Conservation (phyloP, 2,329 filamentous ascomycete species). For the Colletotrichum sp. region DNA sequence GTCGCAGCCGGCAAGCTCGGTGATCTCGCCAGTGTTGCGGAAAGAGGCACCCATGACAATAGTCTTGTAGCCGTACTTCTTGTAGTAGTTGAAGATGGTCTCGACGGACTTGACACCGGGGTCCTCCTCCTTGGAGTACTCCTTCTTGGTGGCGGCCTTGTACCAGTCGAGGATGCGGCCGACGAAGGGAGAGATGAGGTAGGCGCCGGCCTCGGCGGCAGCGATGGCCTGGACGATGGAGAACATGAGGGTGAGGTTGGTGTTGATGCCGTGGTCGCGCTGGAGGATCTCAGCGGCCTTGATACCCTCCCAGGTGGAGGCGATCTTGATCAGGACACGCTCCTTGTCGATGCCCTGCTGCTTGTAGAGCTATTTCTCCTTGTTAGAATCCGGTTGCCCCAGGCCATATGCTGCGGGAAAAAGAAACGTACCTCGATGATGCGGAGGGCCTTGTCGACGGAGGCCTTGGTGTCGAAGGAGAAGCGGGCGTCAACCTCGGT, state of each 20-base stretch:
- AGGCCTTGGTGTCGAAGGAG: slow-evolving; percentile 93
- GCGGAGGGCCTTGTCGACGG: slow-evolving; percentile 93
- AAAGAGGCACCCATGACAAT: slow-evolving; percentile 99
- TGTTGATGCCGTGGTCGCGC: slow-evolving; percentile 95
- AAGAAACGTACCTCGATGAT: slow-evolving; percentile 81
- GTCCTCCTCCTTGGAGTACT: slow-evolving; percentile 88
- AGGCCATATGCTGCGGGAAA: too few relatives aligned
- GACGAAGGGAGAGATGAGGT: slow-evolving; percentile 99
- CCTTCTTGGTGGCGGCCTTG: slow-evolving; percentile 95
- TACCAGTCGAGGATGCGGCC: slow-evolving; percentile 99
- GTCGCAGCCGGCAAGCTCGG: slow-evolving; percentile 96
- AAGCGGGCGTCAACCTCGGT: slow-evolving; percentile 97
- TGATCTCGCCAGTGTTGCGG: slow-evolving; percentile 96
- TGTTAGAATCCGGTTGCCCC: slow-evolving; percentile 19
- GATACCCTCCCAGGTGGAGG: slow-evolving; percentile 99
- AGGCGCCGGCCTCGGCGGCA: slow-evolving; percentile 92
- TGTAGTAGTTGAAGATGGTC: slow-evolving; percentile 99
- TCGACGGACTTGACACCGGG: slow-evolving; percentile 95
- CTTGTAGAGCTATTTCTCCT: slow-evolving; percentile 80
- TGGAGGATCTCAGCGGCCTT: slow-evolving; percentile 97
- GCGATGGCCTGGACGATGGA: slow-evolving; percentile 93
- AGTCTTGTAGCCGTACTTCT: slow-evolving; percentile 99
- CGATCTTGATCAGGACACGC: slow-evolving; percentile 97
- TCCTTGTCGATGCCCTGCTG: slow-evolving; percentile 90
- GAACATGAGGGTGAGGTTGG: slow-evolving; percentile 99